Evolutionary conservation across 139 green algal species (phyloP).

Genomic region (Coelastrella sp.): DNA sequence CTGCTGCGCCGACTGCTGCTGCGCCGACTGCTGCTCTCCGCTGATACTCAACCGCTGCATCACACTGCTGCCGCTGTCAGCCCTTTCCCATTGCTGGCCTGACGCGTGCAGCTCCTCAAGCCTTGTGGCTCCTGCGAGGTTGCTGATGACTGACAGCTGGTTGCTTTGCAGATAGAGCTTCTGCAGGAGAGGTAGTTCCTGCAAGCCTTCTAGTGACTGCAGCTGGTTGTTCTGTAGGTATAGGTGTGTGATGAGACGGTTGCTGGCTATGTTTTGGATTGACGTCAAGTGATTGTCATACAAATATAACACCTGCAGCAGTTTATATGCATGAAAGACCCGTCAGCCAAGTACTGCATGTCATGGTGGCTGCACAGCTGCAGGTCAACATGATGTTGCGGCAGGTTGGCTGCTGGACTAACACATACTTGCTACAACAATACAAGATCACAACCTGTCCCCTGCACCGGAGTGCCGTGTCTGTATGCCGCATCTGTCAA

Average conservation of each 20-base stretch:
- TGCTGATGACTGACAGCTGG: conserved; percentile 40
- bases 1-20: not conserved
- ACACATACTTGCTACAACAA: no score
- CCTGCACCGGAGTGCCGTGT: no score
- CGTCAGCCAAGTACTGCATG: no score
- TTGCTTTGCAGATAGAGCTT: conserved; percentile 73
- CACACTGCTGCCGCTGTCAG: not conserved
- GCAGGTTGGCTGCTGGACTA: no score
- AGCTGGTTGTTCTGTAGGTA: conserved; percentile 72
- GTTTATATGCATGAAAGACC: no score
- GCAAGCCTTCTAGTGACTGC: conserved; percentile 15
- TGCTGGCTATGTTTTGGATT: conserved; percentile 40
- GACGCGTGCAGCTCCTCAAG: conserved; percentile 71
- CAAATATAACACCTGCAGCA: conserved; percentile 64
- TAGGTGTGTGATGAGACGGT: conserved; percentile 58
- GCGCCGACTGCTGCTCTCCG: not conserved
- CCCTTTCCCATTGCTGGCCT: conserved; percentile 50
- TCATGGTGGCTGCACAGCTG: no score
- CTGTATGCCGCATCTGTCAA: no score
- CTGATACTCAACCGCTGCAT: not conserved
- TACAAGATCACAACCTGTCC: no score
- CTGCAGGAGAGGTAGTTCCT: not conserved
- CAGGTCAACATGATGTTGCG: no score
- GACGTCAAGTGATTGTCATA: conserved; percentile 66
- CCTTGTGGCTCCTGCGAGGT: conserved; percentile 29